Evolutionary conservation across 2,329 filamentous ascomycete species (phyloP).

Genomic region (Calonectria montana): DNA sequence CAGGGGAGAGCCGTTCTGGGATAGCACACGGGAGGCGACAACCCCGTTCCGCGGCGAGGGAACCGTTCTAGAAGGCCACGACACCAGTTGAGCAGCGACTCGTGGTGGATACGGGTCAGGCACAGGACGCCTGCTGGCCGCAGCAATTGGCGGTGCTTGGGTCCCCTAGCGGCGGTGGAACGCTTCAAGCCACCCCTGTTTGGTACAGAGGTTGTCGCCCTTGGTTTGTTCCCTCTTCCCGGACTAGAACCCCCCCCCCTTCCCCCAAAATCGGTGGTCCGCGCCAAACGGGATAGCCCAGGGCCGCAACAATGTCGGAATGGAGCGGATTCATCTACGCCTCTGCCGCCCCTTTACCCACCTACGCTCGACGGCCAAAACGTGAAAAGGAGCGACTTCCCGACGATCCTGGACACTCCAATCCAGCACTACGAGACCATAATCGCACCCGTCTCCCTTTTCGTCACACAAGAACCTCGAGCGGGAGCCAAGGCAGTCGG

Average conservation of each 20-base stretch:
- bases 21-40: conserved; percentile 33
- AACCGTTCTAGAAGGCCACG: conserved; percentile 46
- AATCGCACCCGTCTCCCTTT: conserved; percentile 34
- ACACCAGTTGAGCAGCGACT: conserved; percentile 23
- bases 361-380: conserved; percentile 37
- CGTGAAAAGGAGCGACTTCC: conserved; percentile 44
- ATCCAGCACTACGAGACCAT: conserved; percentile 33
- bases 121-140: conserved; percentile 24
- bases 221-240: conserved; percentile 25
- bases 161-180: conserved; percentile 36
- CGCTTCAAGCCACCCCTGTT: conserved; percentile 36
- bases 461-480: conserved; percentile 39
- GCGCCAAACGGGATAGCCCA: conserved; percentile 43
- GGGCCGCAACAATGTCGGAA: conserved; percentile 44
- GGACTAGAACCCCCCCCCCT: conserved; percentile 21
- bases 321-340: conserved; percentile 46
- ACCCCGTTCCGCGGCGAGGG: conserved; percentile 44
- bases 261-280: conserved; percentile 31
- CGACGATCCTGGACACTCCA: conserved; percentile 34
- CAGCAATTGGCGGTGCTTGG: conserved; percentile 28
- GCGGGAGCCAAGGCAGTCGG: conserved; percentile 42
- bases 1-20: conserved; percentile 37
- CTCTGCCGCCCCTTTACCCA: conserved; percentile 46
- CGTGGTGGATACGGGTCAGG: conserved; percentile 31
- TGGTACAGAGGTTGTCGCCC: conserved; percentile 28